Conservation (phyloP, 2,329 filamentous ascomycete species). For the Alternaria sp. region DNA sequence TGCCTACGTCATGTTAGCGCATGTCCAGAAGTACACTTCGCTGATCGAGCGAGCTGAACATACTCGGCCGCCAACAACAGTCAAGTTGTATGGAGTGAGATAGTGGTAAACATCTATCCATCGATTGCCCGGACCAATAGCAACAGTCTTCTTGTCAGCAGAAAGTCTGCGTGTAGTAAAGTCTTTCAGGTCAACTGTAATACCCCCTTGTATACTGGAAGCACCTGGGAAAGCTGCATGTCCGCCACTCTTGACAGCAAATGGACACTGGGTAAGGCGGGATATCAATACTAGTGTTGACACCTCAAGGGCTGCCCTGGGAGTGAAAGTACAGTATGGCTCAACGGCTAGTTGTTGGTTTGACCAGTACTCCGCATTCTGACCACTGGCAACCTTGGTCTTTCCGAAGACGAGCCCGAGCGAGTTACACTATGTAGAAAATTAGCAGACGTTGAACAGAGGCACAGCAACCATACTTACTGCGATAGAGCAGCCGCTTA, state of each 20-base stretch:
- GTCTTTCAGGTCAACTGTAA: not conserved
- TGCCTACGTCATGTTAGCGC: too few relatives aligned
- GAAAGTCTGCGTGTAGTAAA: not conserved
- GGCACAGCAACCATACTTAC: not conserved
- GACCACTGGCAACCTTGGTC: not conserved
- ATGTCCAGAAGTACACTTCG: too few relatives aligned
- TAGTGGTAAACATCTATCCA: too few relatives aligned
- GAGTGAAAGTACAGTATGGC: not conserved
- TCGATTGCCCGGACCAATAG: too few relatives aligned
- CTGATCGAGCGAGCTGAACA: too few relatives aligned
- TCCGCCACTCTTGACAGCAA: not conserved
- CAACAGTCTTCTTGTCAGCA: too few relatives aligned
- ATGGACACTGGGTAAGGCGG: not conserved
- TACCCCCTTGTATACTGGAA: not conserved
- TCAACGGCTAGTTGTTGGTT: not conserved
- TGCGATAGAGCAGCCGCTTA: not conserved
- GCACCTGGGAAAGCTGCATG: not conserved
- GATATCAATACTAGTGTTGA: not conserved
- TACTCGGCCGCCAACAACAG: too few relatives aligned
- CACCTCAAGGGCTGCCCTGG: not conserved
- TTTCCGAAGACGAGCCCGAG: not conserved
- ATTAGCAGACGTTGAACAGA: rapidly evolving
- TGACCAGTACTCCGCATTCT: not conserved
- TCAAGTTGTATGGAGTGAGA: too few relatives aligned
- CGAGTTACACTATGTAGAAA: not conserved